phyloP scores from a whole-genome alignment of 371 early-diverging fungal genomes.

The Basidiobolus meristosporus region DNA sequence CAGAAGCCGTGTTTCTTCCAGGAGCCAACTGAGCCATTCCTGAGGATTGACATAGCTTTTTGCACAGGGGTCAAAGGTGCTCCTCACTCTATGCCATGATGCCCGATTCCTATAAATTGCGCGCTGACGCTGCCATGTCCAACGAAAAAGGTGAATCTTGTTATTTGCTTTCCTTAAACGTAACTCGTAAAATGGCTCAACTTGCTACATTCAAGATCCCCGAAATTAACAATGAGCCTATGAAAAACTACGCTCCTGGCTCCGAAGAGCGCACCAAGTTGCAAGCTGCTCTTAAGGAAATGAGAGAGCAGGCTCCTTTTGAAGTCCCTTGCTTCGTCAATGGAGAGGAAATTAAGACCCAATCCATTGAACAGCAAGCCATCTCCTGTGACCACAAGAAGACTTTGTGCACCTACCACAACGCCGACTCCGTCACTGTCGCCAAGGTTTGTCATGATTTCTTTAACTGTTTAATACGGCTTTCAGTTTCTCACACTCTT shows the following conservation, averaged over 20 bases:
- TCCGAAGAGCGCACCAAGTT: slow-evolving; percentile 58
- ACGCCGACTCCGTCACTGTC: slow-evolving; percentile 51
- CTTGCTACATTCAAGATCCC: slow-evolving; percentile 65
- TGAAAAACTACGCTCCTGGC: slow-evolving; percentile 67
- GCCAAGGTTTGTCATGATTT: slow-evolving; percentile 16
- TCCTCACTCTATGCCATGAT: no score
- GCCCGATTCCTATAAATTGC: no score
- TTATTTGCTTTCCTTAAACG: not conserved
- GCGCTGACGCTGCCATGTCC: no score
- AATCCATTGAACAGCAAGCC: slow-evolving; percentile 44
- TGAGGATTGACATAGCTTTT: no score
- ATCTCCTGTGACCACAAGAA: slow-evolving; percentile 72
- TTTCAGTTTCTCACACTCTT: slow-evolving; percentile 1
- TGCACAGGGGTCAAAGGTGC: no score
- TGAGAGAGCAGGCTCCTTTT: slow-evolving; percentile 45
- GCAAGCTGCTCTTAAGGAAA: slow-evolving; percentile 52
- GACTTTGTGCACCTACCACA: slow-evolving; percentile 65
- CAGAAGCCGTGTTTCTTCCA: no score
- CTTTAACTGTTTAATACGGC: no score
- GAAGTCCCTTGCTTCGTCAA: slow-evolving; percentile 74
- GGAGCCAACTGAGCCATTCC: no score
- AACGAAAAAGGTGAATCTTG: no score
- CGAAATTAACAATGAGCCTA: slow-evolving; percentile 72
- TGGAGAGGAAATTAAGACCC: slow-evolving; percentile 55
- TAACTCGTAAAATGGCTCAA: slow-evolving; percentile 9